These are phyloP conservation scores for Saccharomyces hybrid DNA, from an alignment of 1,139 yeast species.

Conservation along the genomic window DNA sequence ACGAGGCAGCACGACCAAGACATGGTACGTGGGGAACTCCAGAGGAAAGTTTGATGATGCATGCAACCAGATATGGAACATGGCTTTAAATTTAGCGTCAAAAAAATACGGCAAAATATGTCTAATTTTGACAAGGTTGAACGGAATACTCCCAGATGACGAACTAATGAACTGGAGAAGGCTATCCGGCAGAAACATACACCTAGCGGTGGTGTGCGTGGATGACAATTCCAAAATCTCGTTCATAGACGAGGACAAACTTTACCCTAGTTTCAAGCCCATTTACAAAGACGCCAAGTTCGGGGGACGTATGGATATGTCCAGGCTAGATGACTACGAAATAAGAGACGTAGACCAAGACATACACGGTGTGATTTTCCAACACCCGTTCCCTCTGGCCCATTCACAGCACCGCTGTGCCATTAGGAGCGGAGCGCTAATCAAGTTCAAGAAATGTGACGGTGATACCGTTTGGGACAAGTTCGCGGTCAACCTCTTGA, in stretches of 20 bases:
- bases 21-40: slow-evolving; percentile 51
- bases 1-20: slow-evolving; percentile 49
- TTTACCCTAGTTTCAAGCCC: slow-evolving; percentile 32
- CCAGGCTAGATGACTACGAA: slow-evolving; percentile 35
- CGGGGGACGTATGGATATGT: slow-evolving; percentile 12
- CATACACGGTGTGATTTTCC: slow-evolving; percentile 57
- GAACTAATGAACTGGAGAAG: slow-evolving; percentile 73
- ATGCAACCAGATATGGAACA: slow-evolving; percentile 52
- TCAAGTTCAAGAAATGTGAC: slow-evolving; percentile 37
- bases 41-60: slow-evolving; percentile 47
- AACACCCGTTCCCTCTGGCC: slow-evolving; percentile 53
- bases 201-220: slow-evolving; percentile 67
- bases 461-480: slow-evolving; percentile 31
- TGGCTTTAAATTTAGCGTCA: slow-evolving; percentile 38
- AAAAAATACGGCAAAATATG: slow-evolving; percentile 47
- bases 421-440: slow-evolving; percentile 61
- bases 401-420: slow-evolving; percentile 68
- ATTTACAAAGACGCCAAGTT: slow-evolving; percentile 24
- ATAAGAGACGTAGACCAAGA: slow-evolving; percentile 48
- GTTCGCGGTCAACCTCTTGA: slow-evolving; percentile 57
- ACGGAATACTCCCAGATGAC: slow-evolving; percentile 70
- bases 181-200: slow-evolving; percentile 53
- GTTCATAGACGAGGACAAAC: slow-evolving; percentile 34
- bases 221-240: slow-evolving; percentile 54
- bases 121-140: slow-evolving; percentile 59